Base-by-base conservation (phyloP, 345 rosid genomes). In the Lepidium africanum region DNA sequence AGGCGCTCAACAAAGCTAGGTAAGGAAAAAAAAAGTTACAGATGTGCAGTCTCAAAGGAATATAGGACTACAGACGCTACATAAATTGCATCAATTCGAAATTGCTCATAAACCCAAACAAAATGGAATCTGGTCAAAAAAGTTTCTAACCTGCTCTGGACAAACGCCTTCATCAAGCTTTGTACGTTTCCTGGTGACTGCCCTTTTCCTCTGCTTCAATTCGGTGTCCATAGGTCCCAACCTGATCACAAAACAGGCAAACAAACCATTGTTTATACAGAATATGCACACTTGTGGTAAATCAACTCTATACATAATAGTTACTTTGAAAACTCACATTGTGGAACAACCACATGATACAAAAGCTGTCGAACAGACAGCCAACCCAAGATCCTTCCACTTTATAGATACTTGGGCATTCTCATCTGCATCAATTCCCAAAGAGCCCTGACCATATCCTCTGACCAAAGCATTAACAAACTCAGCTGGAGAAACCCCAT, bases 151-250 rank as follows among this genome's bases (percentile, higher is more conserved):
- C 96, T 94, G 85, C 49, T 87, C 91, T 16, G 97, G 97, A 66
- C 73, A 74, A 70, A 82, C 69, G 36, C 72, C 83, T 75, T 82
- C 81, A 67, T 83, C 77, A 25, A 83, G 91, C 79, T 40, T 87
- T 11, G 81, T 52, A 7, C 80, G 91, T 68, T 61, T 80, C 76
- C 80, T 83, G 16, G 55, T 49, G 57, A 69, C 68, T n/a, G 65
- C 72, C 12, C 33, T 63, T 81, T 83, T 94, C 77, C 91, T 76
- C 48, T 78, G 86, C 77, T 87, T 94, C 60, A 85, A 16, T 63
- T 91, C 96, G 53, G 85, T 77, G 43, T 85, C 79, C 92, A 89
- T 91, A 54, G 99, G 97, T 70, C 99, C 97, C 77, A 94, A 58
- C 97, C 99, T 90, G 75, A 30, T 32, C n/a, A 0, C 27, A 46